These are phyloP conservation scores for Rhipidocladum racemiflorum DNA, from an alignment of 176 grass and related monocot genomes.

Conservation along the genomic window DNA sequence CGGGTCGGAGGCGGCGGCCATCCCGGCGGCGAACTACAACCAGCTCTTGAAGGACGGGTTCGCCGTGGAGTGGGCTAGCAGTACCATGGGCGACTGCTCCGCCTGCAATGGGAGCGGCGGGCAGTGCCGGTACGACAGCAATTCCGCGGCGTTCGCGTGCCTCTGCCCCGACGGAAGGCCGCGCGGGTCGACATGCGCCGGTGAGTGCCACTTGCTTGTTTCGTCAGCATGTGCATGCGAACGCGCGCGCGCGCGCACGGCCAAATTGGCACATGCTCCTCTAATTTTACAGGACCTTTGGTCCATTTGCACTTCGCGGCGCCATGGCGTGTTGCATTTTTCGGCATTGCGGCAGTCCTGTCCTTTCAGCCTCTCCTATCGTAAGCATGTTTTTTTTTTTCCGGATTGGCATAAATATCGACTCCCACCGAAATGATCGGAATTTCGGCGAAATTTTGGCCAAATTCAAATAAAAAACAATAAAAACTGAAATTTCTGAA, in stretches of 20 bases:
- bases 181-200: neutral
- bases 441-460: too few relatives aligned
- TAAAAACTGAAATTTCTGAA: too few relatives aligned
- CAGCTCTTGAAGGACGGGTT: constrained; percentile 40
- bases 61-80: constrained; percentile 39
- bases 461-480: too few relatives aligned
- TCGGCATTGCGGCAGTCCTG: neutral
- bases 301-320: neutral
- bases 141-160: constrained; percentile 30
- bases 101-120: constrained; percentile 26
- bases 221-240: constrained; percentile 6
- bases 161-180: constrained; percentile 37
- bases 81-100: neutral
- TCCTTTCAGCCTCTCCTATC: neutral
- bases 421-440: too few relatives aligned
- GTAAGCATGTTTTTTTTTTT: too few relatives aligned
- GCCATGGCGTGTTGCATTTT: too few relatives aligned
- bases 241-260: neutral
- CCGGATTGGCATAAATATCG: too few relatives aligned
- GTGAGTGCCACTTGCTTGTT: constrained; percentile 29
- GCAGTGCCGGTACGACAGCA: constrained; percentile 40
- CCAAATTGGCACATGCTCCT: neutral
- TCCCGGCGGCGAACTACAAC: constrained; percentile 26
- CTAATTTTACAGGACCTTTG: neutral
- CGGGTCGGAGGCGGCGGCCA: neutral